phyloP scores from a whole-genome alignment of 78 protist species.

The Cyanophora paradoxa region DNA sequence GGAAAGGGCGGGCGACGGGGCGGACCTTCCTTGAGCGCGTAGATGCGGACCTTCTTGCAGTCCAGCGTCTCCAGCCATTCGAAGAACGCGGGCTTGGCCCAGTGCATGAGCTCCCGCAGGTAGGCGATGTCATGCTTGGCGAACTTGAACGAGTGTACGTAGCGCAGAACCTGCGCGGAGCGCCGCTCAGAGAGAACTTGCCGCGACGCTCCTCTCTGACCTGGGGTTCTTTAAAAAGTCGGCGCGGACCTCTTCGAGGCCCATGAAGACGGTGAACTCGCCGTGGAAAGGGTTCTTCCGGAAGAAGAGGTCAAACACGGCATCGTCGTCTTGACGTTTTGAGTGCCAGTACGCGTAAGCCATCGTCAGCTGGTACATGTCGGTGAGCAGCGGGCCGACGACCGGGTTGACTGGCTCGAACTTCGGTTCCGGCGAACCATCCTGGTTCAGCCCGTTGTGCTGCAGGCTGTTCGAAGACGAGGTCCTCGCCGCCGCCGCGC shows the following conservation, averaged over 20 bases:
- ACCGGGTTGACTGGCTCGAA: neutral
- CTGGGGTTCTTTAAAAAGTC: constrained; percentile 5
- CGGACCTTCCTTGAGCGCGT: too few relatives aligned
- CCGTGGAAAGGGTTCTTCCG: constrained; percentile 84
- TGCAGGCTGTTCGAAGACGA: neutral
- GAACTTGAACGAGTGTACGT: constrained; percentile 21
- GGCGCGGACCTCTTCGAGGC: constrained; percentile 50
- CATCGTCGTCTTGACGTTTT: constrained; percentile 39
- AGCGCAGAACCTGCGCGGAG: constrained; percentile 2
- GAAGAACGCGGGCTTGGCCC: constrained; percentile 46
- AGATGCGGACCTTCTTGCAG: too few relatives aligned
- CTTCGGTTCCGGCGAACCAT: neutral
- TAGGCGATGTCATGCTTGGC: constrained; percentile 48
- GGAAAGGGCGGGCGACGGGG: neutral
- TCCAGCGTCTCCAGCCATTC: constrained; percentile 24
- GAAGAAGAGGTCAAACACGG: constrained; percentile 82
- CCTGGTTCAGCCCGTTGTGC: neutral
- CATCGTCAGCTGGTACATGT: constrained; percentile 79
- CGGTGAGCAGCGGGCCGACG: constrained; percentile 57
- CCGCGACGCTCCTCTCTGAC: too few relatives aligned
- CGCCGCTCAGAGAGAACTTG: constrained; percentile 17
- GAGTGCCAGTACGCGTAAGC: constrained; percentile 66
- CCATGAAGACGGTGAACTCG: constrained; percentile 70
- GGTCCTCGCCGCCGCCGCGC: too few relatives aligned
- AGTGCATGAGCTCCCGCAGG: constrained; percentile 43